phyloP scores from a whole-genome alignment of 768 basidiomycete species.

The Termitomyces heimii region DNA sequence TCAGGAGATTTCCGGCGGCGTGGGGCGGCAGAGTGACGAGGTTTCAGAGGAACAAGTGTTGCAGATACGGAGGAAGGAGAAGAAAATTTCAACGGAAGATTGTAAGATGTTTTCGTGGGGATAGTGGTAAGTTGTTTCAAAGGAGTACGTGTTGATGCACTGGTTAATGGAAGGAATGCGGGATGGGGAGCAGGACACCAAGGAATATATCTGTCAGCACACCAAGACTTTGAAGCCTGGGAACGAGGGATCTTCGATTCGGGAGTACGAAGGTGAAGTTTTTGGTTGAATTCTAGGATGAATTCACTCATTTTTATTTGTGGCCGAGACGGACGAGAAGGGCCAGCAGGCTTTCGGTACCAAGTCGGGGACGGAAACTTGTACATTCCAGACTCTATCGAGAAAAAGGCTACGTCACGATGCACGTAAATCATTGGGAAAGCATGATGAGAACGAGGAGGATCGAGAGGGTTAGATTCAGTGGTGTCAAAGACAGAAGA shows the following conservation, averaged over 20 bases:
- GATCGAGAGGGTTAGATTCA: not conserved
- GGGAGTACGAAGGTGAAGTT: conserved; percentile 17
- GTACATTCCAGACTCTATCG: conserved; percentile 2
- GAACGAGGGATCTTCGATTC: not conserved
- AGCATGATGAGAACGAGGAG: conserved; percentile 15
- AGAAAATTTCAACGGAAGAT: conserved; percentile 2
- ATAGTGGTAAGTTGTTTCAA: not conserved
- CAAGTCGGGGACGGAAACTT: conserved; percentile 26
- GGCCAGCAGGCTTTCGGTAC: conserved; percentile 20
- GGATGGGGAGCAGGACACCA: conserved; percentile 21
- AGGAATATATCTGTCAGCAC: conserved; percentile 16
- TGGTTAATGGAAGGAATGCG: conserved; percentile 14
- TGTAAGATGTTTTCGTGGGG: conserved; percentile 1
- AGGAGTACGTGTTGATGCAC: not conserved
- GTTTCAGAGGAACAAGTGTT: not conserved
- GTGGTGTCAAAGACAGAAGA: too few species aligned
- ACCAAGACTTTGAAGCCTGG: conserved; percentile 12
- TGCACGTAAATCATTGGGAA: conserved; percentile 19
- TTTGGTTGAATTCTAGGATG: conserved; percentile 13
- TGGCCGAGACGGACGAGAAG: not conserved
- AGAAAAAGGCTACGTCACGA: conserved; percentile 5
- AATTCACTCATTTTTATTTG: conserved; percentile 22
- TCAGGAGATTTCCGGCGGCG: conserved; percentile 15
- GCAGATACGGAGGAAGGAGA: not conserved
- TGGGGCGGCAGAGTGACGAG: not conserved